Base-by-base conservation (phyloP, 2,329 filamentous ascomycete species). In the Chaetomiaceae sp. region DNA sequence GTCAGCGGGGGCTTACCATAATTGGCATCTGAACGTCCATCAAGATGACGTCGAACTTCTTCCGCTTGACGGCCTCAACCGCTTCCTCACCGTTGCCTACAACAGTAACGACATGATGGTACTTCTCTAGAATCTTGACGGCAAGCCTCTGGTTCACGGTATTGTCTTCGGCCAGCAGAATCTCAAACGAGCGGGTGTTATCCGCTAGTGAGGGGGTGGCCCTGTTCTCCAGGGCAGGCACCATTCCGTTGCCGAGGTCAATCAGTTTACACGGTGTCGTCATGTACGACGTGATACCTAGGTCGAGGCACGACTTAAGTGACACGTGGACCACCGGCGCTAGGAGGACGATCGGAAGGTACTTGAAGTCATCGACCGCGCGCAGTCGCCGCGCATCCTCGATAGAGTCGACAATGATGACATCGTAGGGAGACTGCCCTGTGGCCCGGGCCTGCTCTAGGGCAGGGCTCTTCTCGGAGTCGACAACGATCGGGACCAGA, bases 1-100 rank as follows among this genome's bases (percentile, higher is more conserved):
- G 53, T 16, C 36, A 47, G 32, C 25, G 38, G 32, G 59, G 45
- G 48, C 82, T 75, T 73, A 88, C 85, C 91, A 97, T 97, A 65
- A 97, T 88, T n/a, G 94, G 94, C 94, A 99, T 99, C 69, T 97
- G 94, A 16, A 99, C 94, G 67, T 99, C 94, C 94, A 99, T 99
- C 44, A 99, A 79, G 59, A 99, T 94, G 57, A 96, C 89, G 69
- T 99, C 94, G 68, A 95, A 99, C 67, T 89, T 87, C 73, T 87
- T 92, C 67, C 86, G 83, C 77, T 95, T 91, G 62, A 96, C 85
- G n/a, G 88, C 85, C 66, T 96, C 88, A 13, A 97, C 84, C 1
- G 94, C 94, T 66, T 97, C 92, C 59, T 91, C 80, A 56, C 94
- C 94, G 67, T 99, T 99, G 64, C 91, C 90, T 38, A 96, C 94